A percentile compares a stretch with the other conserved stretches of the same genome.
These are phyloP conservation scores for Hyphopichia homilentoma DNA, from an alignment of 805 yeast genomes.

Conservation along the genomic window DNA sequence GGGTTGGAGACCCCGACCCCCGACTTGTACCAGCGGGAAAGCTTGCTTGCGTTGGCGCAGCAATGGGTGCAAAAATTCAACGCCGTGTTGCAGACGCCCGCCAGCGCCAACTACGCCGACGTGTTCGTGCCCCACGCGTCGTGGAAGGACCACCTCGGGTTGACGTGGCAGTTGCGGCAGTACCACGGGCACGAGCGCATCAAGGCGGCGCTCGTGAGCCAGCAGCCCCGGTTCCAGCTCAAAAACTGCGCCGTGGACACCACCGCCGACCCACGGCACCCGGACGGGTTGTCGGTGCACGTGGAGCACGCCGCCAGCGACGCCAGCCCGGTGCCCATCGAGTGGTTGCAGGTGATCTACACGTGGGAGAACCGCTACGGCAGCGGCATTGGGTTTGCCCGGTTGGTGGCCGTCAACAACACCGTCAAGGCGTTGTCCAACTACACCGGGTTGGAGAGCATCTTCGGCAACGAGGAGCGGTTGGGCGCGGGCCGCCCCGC, in stretches of 20 bases:
- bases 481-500: slow-evolving; percentile 26
- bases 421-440: slow-evolving; percentile 28
- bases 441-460: slow-evolving; percentile 31
- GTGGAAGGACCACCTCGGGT: slow-evolving; percentile 37
- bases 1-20: slow-evolving; percentile 24
- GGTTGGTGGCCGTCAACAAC: slow-evolving; percentile 20
- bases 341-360: slow-evolving; percentile 32
- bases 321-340: slow-evolving; percentile 21
- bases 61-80: slow-evolving; percentile 29
- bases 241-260: slow-evolving; percentile 23
- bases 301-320: slow-evolving; percentile 22
- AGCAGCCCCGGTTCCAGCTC: slow-evolving; percentile 16
- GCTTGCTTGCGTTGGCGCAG: slow-evolving; percentile 16
- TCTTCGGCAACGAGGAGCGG: slow-evolving; percentile 27
- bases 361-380: slow-evolving; percentile 29
- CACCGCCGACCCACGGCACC: slow-evolving; percentile 22
- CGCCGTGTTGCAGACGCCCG: slow-evolving; percentile 9
- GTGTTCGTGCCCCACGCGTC: slow-evolving; percentile 19
- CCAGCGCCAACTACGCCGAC: neutral
- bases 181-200: slow-evolving; percentile 26
- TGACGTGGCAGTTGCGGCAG: slow-evolving; percentile 29
- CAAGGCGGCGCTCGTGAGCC: slow-evolving; percentile 10
- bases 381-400: slow-evolving; percentile 26
- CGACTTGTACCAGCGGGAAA: slow-evolving; percentile 17
- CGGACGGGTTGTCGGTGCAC: slow-evolving; percentile 23